A percentile compares a stretch with the other conserved stretches of the same genome.
Evolutionary conservation across 495 filamentous ascomycete species (phyloP).

Genomic region (Aspergillus asperescens): DNA sequence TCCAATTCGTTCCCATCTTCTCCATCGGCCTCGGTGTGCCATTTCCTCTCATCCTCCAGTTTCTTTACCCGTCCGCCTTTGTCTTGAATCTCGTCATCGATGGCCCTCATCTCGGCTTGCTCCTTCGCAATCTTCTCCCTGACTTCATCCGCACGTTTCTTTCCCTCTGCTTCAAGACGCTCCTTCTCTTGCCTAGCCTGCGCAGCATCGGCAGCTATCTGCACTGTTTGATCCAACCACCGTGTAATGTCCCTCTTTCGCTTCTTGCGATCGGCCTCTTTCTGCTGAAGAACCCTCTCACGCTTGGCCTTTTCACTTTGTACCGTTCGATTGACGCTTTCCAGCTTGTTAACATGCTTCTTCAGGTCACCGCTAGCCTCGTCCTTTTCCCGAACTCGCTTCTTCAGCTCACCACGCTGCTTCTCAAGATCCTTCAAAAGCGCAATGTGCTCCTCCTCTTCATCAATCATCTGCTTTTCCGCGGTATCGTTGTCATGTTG

Average conservation of each 20-base stretch:
- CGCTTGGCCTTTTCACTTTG: constrained; percentile 74
- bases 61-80: constrained; percentile 57
- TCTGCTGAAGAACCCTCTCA: constrained; percentile 61
- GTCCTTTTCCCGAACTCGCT: constrained; percentile 76
- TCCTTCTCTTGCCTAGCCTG: constrained; percentile 45
- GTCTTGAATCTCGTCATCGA: constrained; percentile 60
- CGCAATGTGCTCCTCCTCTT: constrained; percentile 68
- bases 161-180: constrained; percentile 40
- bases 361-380: constrained; percentile 76
- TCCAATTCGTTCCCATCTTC: constrained; percentile 47
- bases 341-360: constrained; percentile 72
- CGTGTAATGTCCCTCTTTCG: constrained; percentile 54
- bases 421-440: constrained; percentile 53
- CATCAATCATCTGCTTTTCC: constrained; percentile 55
- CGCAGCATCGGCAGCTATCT: constrained; percentile 45
- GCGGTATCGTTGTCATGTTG: constrained; percentile 70
- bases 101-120: constrained; percentile 45
- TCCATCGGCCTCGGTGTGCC: constrained; percentile 41
- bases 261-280: constrained; percentile 57
- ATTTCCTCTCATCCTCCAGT: constrained; percentile 54
- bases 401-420: constrained; percentile 68
- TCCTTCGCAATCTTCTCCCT: constrained; percentile 50
- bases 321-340: constrained; percentile 77
- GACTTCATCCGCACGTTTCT: constrained; percentile 44
- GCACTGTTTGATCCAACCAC: constrained; percentile 51